phyloP scores from a whole-genome alignment of 2,329 filamentous ascomycete species.

The Dothideomycetes sp. region DNA sequence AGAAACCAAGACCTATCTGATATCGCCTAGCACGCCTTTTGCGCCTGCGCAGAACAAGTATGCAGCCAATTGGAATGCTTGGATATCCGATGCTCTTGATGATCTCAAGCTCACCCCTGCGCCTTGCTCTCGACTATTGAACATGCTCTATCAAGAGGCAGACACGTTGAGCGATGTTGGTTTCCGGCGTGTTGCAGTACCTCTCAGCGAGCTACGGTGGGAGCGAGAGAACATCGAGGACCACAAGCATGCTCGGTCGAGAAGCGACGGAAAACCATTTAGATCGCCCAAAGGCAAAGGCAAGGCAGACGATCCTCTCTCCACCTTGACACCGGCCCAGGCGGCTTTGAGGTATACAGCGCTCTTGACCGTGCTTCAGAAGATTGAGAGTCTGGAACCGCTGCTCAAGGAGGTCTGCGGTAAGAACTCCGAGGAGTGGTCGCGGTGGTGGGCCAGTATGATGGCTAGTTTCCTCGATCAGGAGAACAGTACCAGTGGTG shows the following conservation, averaged over 20 bases:
- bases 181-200: constrained; percentile 73
- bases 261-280: constrained; percentile 13
- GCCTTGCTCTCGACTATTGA: constrained; percentile 66
- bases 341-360: constrained; percentile 66
- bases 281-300: constrained; percentile 13
- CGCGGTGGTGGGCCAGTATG: constrained; percentile 79
- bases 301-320: constrained; percentile 10
- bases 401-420: constrained; percentile 70
- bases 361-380: constrained; percentile 68
- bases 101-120: constrained; percentile 57
- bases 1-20: constrained; percentile 67
- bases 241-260: constrained; percentile 11
- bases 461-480: constrained; percentile 73
- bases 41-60: constrained; percentile 71
- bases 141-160: constrained; percentile 71
- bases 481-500: constrained; percentile 61
- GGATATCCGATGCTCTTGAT: constrained; percentile 69
- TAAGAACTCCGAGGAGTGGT: constrained; percentile 87
- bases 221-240: constrained; percentile 53
- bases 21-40: constrained; percentile 74
- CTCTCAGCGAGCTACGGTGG: constrained; percentile 75
- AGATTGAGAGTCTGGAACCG: constrained; percentile 78
- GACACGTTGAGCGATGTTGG: constrained; percentile 59
- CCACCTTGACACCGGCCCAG: constrained; percentile 40
- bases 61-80: constrained; percentile 71